Evolutionary conservation across 495 filamentous ascomycete genomes (phyloP).

Genomic region (Parmelia sp.): DNA sequence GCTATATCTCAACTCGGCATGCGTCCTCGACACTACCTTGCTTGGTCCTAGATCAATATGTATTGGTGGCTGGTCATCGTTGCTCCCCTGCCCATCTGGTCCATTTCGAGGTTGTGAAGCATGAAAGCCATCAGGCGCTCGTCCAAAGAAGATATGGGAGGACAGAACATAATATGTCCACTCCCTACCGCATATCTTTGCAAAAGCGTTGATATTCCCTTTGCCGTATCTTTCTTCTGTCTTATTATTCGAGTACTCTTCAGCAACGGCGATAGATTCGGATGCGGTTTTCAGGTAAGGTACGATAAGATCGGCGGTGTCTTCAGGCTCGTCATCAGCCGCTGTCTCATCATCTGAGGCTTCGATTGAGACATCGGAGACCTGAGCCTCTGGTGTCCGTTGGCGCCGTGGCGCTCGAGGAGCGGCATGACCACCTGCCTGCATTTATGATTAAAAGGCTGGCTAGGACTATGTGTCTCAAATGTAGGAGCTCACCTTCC

Average conservation of each 20-base stretch:
- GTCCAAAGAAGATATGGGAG: slow-evolving; percentile 75
- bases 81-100: slow-evolving; percentile 38
- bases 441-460: neutral
- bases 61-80: slow-evolving; percentile 47
- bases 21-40: slow-evolving; percentile 82
- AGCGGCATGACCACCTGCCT: slow-evolving; percentile 19
- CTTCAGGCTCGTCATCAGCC: slow-evolving; percentile 44
- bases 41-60: slow-evolving; percentile 91
- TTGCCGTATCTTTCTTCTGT: slow-evolving; percentile 58
- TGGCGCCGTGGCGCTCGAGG: slow-evolving; percentile 13
- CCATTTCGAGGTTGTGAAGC: slow-evolving; percentile 40
- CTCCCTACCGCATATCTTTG: slow-evolving; percentile 81
- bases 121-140: slow-evolving; percentile 55
- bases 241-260: slow-evolving; percentile 59
- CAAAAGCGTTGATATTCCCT: slow-evolving; percentile 77
- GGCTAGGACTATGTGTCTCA: neutral
- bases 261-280: slow-evolving; percentile 59
- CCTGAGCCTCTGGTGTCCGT: slow-evolving; percentile 11
- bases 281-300: slow-evolving; percentile 56
- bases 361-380: slow-evolving; percentile 17
- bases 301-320: slow-evolving; percentile 67
- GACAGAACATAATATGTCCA: slow-evolving; percentile 94
- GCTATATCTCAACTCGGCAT: slow-evolving; percentile 82
- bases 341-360: slow-evolving; percentile 28
- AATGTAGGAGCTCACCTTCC: slow-evolving; percentile 18